phyloP scores from a whole-genome alignment of 2,329 filamentous ascomycete species.

The Aspergillus tubingensis region DNA sequence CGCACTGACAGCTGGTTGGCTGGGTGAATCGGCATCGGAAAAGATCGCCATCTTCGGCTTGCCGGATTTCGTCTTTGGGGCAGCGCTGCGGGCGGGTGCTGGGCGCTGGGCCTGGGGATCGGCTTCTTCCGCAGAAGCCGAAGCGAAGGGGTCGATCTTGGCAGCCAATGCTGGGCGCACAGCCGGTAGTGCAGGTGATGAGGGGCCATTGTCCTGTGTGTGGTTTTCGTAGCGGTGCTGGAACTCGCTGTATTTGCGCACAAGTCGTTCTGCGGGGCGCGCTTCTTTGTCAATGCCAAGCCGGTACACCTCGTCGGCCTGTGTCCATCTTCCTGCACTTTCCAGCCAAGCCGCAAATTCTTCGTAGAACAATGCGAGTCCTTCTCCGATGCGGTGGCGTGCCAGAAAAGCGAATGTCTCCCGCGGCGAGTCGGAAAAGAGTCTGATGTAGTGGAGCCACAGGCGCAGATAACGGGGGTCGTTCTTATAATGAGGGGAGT shows the following conservation, averaged over 20 bases:
- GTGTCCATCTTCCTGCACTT: constrained; percentile 75
- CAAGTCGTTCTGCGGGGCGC: constrained; percentile 73
- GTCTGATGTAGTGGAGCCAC: constrained; percentile 90
- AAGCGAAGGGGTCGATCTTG: constrained; percentile 79
- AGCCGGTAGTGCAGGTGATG: constrained; percentile 82
- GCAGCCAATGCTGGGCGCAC: constrained; percentile 80
- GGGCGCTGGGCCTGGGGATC: constrained; percentile 68
- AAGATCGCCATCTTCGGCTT: constrained; percentile 89
- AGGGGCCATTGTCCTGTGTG: constrained; percentile 66
- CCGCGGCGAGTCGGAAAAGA: constrained; percentile 90
- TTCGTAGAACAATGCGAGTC: constrained; percentile 89
- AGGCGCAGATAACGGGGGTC: constrained; percentile 90
- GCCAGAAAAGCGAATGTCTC: constrained; percentile 92
- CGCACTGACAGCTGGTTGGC: constrained; percentile 56
- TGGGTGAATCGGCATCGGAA: constrained; percentile 70
- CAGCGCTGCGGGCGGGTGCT: constrained; percentile 50
- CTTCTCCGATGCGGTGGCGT: constrained; percentile 82
- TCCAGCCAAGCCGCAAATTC: constrained; percentile 96
- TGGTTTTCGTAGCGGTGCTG: constrained; percentile 73
- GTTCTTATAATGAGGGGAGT: constrained; percentile 86
- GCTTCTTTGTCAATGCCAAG: constrained; percentile 88
- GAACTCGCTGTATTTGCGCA: constrained; percentile 92
- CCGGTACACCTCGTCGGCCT: constrained; percentile 92
- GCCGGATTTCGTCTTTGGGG: constrained; percentile 61
- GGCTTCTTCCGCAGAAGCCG: constrained; percentile 45